Evolutionary conservation across 2,329 filamentous ascomycete genomes (phyloP), one percentile per base, ranked within the genome.

Genomic region (Exophiala dermatitidis): DNA sequence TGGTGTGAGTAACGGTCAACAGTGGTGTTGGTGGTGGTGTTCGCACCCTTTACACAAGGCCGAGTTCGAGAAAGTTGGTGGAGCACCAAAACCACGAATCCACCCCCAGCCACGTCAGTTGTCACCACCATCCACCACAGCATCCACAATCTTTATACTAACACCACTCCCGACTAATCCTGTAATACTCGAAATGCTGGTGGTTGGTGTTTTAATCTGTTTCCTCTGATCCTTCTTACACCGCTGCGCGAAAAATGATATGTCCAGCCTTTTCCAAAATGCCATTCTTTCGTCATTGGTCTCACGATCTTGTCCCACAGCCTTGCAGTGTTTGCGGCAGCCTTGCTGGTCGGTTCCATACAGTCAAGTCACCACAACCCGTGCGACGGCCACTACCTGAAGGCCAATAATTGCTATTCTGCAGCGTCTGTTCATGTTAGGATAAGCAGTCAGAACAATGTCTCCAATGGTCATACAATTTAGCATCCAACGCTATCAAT

Each of bases 181-280:
- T 34, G 28, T 28, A 8, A 10, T 33, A 34, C 29, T 1, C 42
- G 28, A 38, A 55, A 55, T 51, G 6, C 44, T 31, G 53, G 53
- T 48, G 53, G 53, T 52, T 56, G 53, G 53, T 45, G 52, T 34
- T 48, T 46, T 50, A 47, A 50, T 37, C 37, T 12, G 5, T 41
- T 12, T 41, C 6, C 37, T n/a, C 6, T n/a, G 19, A n/a, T 41
- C 19, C 19, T 5, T n/a, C 37, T 5, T 12, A n/a, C 37, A 8
- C 37, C 5, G 5, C 33, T 34, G 6, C 33, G 33, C 33, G 33
- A 6, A 34, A 6, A 10, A 10, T 34, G 10, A 34, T 6, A 34
- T 6, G 33, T 10, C 33, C 33, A 34, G 33, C 33, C 33, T 34
- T 19, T 19, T 19, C 19, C 19, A 19, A 19, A 19, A 19, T 19